A percentile compares a stretch with the other conserved stretches of the same genome.
These are phyloP conservation scores for Ogataea allantospora DNA, from an alignment of 805 yeast genomes.

Conservation along the genomic window DNA sequence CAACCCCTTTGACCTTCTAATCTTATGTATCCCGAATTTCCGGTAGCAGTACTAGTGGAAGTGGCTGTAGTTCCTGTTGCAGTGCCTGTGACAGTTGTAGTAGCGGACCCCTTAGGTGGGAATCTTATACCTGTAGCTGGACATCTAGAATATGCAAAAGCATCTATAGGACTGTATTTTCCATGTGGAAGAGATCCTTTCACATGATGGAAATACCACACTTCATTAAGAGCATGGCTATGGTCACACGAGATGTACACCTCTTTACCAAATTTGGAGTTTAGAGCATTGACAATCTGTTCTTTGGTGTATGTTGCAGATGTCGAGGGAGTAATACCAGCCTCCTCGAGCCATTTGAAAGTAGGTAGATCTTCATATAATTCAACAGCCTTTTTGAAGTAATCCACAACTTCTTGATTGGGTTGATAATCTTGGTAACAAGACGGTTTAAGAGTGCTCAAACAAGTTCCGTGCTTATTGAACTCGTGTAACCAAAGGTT, in stretches of 20 bases:
- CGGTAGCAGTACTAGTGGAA: constrained; percentile 34
- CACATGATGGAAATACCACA: constrained; percentile 80
- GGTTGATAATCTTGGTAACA: constrained; percentile 52
- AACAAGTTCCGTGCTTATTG: constrained; percentile 93
- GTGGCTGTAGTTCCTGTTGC: constrained; percentile 35
- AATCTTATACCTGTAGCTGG: constrained; percentile 67
- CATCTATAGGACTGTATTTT: constrained; percentile 60
- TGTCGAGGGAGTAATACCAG: constrained; percentile 69
- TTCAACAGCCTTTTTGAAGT: constrained; percentile 57
- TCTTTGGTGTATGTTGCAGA: constrained; percentile 54
- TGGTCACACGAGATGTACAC: constrained; percentile 64
- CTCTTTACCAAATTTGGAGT: constrained; percentile 48
- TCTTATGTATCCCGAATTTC: constrained; percentile 46
- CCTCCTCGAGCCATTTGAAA: constrained; percentile 58
- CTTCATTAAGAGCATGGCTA: constrained; percentile 50
- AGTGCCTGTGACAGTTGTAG: constrained; percentile 27
- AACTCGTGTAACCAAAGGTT: constrained; percentile 86
- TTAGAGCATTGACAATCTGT: constrained; percentile 53
- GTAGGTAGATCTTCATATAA: constrained; percentile 64
- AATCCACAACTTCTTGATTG: constrained; percentile 61
- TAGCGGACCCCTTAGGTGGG: constrained; percentile 54
- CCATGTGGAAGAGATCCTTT: constrained; percentile 72
- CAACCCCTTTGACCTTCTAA: constrained; percentile 63
- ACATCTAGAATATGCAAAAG: constrained; percentile 58
- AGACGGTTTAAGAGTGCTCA: constrained; percentile 68